phyloP scores from a whole-genome alignment of 495 filamentous ascomycete species.

The Saxophila tyrrhenica region DNA sequence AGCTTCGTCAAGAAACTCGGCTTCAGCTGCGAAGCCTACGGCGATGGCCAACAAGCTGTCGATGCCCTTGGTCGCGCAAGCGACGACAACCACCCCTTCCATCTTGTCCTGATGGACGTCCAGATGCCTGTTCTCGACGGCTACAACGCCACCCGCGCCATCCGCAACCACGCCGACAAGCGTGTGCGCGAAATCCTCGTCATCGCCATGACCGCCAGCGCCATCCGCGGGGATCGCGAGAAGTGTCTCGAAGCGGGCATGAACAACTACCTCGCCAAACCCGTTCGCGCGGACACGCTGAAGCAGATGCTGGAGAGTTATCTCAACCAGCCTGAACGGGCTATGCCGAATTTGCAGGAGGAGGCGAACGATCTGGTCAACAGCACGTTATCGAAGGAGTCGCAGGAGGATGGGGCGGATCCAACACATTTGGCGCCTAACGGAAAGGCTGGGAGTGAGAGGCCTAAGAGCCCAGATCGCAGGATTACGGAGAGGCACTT shows the following conservation, averaged over 20 bases:
- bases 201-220: constrained; percentile 87
- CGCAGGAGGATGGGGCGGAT: neutral
- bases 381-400: constrained; percentile 6
- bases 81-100: constrained; percentile 55
- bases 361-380: constrained; percentile 29
- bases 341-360: constrained; percentile 30
- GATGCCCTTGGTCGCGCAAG: constrained; percentile 68
- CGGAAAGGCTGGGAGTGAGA: neutral
- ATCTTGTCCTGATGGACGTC: constrained; percentile 85
- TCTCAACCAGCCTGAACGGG: constrained; percentile 25
- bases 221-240: constrained; percentile 83
- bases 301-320: constrained; percentile 32
- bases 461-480: neutral
- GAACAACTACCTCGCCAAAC: constrained; percentile 93
- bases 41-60: constrained; percentile 74
- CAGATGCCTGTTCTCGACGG: constrained; percentile 92
- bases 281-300: constrained; percentile 49
- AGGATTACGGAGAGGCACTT: neutral
- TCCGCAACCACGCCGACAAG: constrained; percentile 62
- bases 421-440: neutral
- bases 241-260: constrained; percentile 87
- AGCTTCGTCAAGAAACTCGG: constrained; percentile 78
- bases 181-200: constrained; percentile 66
- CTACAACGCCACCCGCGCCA: constrained; percentile 78
- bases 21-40: constrained; percentile 71